Evolutionary conservation across 2,329 filamentous ascomycete genomes (phyloP).

Genomic region (Scedosporium boydii): DNA sequence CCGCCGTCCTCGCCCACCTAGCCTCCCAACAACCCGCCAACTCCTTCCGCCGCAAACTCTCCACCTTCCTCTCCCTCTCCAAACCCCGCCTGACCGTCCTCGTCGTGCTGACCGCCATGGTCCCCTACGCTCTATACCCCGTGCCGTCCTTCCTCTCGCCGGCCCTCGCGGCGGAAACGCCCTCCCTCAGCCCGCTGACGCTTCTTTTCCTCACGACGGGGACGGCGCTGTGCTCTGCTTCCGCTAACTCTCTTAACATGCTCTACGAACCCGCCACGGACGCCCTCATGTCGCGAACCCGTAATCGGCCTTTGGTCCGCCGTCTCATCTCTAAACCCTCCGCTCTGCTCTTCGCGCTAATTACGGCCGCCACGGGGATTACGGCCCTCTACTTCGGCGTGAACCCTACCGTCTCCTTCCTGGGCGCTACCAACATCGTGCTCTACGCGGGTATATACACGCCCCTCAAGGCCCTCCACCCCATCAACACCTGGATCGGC

Average conservation of each 20-base stretch:
- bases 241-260: conserved; percentile 95
- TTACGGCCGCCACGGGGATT: conserved; percentile 60
- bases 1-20: conserved; percentile 42
- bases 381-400: conserved; percentile 77
- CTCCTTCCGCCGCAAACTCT: conserved; percentile 56
- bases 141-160: conserved; percentile 76
- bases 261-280: conserved; percentile 87
- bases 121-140: conserved; percentile 86
- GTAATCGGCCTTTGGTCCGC: conserved; percentile 80
- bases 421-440: conserved; percentile 76
- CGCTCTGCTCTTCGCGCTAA: conserved; percentile 70
- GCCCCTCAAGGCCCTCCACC: conserved; percentile 77
- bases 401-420: conserved; percentile 82
- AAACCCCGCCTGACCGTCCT: conserved; percentile 91
- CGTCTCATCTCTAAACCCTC: conserved; percentile 62
- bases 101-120: conserved; percentile 82
- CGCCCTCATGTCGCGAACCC: conserved; percentile 85
- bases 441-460: conserved; percentile 92
- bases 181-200: conserved; percentile 82
- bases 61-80: conserved; percentile 81
- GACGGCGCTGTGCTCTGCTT: conserved; percentile 80
- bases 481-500: conserved; percentile 89
- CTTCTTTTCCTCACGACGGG: conserved; percentile 85
- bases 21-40: conserved; percentile 39
- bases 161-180: conserved; percentile 51